Conservation (phyloP, 192 early-diverging fungal species). For the Spizellomyces punctatus region DNA sequence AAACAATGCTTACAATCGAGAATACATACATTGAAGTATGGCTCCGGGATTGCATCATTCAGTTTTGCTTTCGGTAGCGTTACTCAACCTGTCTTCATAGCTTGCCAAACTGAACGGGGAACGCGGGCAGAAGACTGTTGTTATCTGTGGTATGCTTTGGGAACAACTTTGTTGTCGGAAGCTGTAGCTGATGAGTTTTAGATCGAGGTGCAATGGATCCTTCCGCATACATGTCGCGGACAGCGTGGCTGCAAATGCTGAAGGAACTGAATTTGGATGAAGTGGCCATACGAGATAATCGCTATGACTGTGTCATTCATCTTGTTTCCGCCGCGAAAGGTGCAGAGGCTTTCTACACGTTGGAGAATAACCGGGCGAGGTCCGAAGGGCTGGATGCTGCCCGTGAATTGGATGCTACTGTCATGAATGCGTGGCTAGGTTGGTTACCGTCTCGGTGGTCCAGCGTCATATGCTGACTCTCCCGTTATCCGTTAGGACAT, state of each 20-base stretch:
- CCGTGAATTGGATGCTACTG: conserved; percentile 33
- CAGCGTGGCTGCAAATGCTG: conserved; percentile 40
- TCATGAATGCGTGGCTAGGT: conserved; percentile 50
- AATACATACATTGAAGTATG: conserved; percentile 44
- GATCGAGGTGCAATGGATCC: conserved; percentile 50
- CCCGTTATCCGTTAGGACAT: conserved; percentile 26
- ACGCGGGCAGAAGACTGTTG: conserved; percentile 45
- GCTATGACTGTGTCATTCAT: conserved; percentile 50
- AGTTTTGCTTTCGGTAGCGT: not conserved
- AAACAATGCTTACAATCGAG: conserved; percentile 45
- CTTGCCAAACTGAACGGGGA: conserved; percentile 40
- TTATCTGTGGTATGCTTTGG: conserved; percentile 40
- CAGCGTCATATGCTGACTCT: not conserved
- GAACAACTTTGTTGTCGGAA: not conserved
- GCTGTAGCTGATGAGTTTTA: not conserved
- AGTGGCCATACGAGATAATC: conserved; percentile 41
- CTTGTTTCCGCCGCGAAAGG: conserved; percentile 52
- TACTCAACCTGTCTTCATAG: conserved; percentile 2
- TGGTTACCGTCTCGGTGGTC: not conserved
- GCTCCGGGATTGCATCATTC: too few species aligned
- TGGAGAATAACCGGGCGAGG: conserved; percentile 40
- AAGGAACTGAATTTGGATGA: conserved; percentile 44
- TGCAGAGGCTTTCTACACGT: conserved; percentile 44
- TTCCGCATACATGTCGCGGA: conserved; percentile 42
- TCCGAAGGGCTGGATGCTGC: conserved; percentile 50